phyloP scores from a whole-genome alignment of 148 eudicot species.

The Vaccinium corymbosum region DNA sequence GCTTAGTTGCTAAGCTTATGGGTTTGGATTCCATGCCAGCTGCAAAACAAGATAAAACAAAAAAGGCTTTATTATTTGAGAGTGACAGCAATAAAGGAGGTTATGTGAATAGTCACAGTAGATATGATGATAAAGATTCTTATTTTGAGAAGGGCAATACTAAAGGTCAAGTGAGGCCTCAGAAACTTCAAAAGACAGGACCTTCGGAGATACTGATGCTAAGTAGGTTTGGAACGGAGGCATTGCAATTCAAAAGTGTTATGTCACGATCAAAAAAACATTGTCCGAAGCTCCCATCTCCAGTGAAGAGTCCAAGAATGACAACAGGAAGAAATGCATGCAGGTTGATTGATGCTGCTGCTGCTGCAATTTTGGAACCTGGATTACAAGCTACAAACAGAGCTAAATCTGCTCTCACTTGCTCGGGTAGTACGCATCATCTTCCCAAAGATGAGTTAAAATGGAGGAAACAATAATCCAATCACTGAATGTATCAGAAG shows the following conservation, averaged over 20 bases:
- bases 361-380: conserved; percentile 87
- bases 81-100: conserved; percentile 21
- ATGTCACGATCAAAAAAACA: conserved; percentile 70
- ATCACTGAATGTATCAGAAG: conserved; percentile 19
- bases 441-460: conserved; percentile 20
- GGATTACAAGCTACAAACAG: conserved; percentile 61
- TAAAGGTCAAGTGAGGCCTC: conserved; percentile 58
- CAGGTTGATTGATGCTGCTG: conserved; percentile 78
- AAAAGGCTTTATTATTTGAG: conserved; percentile 24
- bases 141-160: conserved; percentile 40
- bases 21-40: conserved; percentile 87
- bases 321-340: conserved; percentile 26
- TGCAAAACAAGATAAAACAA: conserved; percentile 28
- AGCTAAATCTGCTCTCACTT: conserved; percentile 62
- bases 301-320: conserved; percentile 72
- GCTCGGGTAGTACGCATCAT: conserved; percentile 31
- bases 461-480: conserved; percentile 29
- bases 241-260: conserved; percentile 62
- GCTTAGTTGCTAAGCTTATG: conserved; percentile 95
- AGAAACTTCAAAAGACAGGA: conserved; percentile 85
- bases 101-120: conserved; percentile 16
- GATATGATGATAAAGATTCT: conserved; percentile 22
- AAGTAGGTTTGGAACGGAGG: conserved; percentile 65
- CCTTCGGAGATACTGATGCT: conserved; percentile 49
- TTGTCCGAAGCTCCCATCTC: conserved; percentile 54